Conservation (phyloP, 2,329 filamentous ascomycete species). For the Xenosphaeropsis pyriputrescens region DNA sequence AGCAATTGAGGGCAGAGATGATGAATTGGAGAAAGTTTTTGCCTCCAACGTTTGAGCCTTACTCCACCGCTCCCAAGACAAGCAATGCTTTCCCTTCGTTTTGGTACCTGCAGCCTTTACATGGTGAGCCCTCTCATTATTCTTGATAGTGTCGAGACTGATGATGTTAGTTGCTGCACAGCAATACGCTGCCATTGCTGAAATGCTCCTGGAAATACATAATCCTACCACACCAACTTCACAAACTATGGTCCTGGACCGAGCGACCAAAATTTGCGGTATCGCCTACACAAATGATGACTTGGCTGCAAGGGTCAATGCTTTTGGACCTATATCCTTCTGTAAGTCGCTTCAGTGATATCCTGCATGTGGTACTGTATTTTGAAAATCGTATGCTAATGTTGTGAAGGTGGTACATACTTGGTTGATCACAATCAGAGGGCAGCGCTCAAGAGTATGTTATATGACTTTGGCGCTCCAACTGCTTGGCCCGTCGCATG, state of each 20-base stretch:
- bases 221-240: background rate
- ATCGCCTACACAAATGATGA: constrained; percentile 28
- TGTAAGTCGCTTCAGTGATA: too few relatives aligned
- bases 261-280: constrained; percentile 25
- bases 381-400: background rate
- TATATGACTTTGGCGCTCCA: constrained; percentile 14
- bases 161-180: constrained; percentile 21
- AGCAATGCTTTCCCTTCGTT: constrained; percentile 19
- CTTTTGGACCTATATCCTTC: constrained; percentile 31
- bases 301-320: constrained; percentile 27
- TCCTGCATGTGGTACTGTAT: too few relatives aligned
- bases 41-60: constrained; percentile 19
- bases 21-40: constrained; percentile 17
- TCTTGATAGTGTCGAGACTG: background rate
- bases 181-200: constrained; percentile 26
- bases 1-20: constrained; percentile 7
- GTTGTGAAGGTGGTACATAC: constrained; percentile 17
- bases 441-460: constrained; percentile 20
- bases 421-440: constrained; percentile 13
- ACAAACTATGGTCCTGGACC: constrained; percentile 17
- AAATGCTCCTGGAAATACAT: constrained; percentile 5
- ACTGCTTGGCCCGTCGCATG: constrained; percentile 25
- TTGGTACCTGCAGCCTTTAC: constrained; percentile 25
- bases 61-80: constrained; percentile 12
- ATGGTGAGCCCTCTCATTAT: constrained; percentile 19